Percentiles rank a stretch among this genome's conserved stretches.
Conservation (phyloP, 805 yeast genomes). For the Yamadazyma laniorum region DNA sequence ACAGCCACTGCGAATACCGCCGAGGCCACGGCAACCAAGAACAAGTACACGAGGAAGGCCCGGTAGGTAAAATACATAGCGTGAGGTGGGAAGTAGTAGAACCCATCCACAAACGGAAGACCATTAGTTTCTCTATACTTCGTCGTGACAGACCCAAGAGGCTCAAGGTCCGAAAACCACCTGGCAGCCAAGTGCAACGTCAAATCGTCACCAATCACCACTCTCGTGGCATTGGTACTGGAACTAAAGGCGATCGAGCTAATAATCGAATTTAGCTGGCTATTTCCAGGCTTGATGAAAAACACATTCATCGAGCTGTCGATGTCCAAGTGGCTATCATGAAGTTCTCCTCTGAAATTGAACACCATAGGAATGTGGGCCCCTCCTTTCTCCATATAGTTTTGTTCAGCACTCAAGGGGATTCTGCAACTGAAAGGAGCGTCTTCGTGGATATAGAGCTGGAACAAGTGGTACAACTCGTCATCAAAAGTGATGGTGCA, state of each 20-base stretch:
- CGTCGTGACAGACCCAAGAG: constrained; percentile 7
- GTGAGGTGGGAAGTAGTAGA: constrained; percentile 35
- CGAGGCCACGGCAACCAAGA: constrained; percentile 21
- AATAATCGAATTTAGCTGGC: constrained; percentile 40
- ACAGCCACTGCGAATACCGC: constrained; percentile 23
- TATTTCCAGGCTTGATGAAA: constrained; percentile 37
- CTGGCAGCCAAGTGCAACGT: constrained; percentile 56
- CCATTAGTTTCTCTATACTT: constrained; percentile 12
- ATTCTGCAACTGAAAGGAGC: constrained; percentile 69
- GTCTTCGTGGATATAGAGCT: constrained; percentile 74
- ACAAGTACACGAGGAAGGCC: constrained; percentile 21
- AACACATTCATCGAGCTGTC: constrained; percentile 57
- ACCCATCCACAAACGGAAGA: constrained; percentile 40
- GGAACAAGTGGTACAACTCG: constrained; percentile 68
- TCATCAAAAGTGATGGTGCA: constrained; percentile 66
- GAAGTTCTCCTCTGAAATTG: constrained; percentile 64
- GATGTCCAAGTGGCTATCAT: constrained; percentile 65
- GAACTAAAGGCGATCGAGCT: constrained; percentile 60
- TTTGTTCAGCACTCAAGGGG: constrained; percentile 47
- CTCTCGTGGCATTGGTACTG: constrained; percentile 58
- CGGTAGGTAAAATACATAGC: constrained; percentile 27
- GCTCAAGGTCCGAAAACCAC: constrained; percentile 44
- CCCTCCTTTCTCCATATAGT: constrained; percentile 42
- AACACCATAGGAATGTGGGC: constrained; percentile 59
- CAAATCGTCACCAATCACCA: constrained; percentile 63